Evolutionary conservation across 1,284 basidiomycete species (phyloP), one percentile per base, ranked within the genome.

Genomic region (Cutaneotrichosporon spelunceum): DNA sequence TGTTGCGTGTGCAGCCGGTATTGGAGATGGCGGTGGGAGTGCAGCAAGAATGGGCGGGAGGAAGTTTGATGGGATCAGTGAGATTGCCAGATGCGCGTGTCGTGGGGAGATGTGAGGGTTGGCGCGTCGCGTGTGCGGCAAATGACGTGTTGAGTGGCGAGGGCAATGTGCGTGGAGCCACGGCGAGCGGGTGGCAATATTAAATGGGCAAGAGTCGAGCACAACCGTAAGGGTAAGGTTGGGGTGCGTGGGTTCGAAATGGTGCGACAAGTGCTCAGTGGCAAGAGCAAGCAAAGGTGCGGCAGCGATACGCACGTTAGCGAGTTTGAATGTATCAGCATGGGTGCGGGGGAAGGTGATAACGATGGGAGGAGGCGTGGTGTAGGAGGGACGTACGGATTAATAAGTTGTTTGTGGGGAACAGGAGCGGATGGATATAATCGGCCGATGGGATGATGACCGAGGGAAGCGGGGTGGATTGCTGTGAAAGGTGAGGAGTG

Each of bases 111-210:
- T 6, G 23, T 47, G 45, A 24, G 23, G 24, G 23, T 11, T 26
- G 24, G 16, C 8, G 23, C 19, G 45, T 23, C 45, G 45, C 45
- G 45, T 24, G 11, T 24, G 24, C 13, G 23, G 45, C 5, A 11
- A 26, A 47, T 26, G 45, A 47, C 45, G 45, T 14, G 45, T 27
- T 50, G 48, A 27, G 48, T 50, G 48, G 48, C 48, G 48, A n/a
- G 48, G 9, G 30, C n/a, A 16, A 19, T 10, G 27, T 50, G 48
- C 48, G 48, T 50, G 48, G 48, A 50, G 48, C 48, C 26, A 26
- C 27, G 48, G 26, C 48, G 48, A 13, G 16, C 23, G 45, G 48
- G 48, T 50, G 48, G 48, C 48, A 30, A 50, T 26, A 27, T 26
- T 6, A 13, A 10, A 36, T 36, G 34, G 34, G 4, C 34, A 13